Conservation (phyloP, 495 filamentous ascomycete genomes). For the Talaromyces stipitatus region DNA sequence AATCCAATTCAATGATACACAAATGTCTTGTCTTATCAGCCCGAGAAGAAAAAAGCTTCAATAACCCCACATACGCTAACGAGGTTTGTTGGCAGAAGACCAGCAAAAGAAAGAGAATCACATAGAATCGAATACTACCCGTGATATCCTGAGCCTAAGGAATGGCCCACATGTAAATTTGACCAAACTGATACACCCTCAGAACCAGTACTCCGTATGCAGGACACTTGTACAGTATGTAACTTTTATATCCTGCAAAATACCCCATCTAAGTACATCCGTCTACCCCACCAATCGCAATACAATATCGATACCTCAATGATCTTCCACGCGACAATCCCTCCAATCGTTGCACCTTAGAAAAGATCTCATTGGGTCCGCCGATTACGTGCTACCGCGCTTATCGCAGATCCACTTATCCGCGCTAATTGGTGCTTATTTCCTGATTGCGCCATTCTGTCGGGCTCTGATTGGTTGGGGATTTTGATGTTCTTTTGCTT, state of each 20-base stretch:
- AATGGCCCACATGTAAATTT: not conserved
- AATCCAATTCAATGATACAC: not conserved
- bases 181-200: too few species aligned
- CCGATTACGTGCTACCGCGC: not conserved
- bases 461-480: not conserved
- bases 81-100: not conserved
- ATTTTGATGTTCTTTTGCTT: not conserved
- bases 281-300: not conserved
- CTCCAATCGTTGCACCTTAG: not conserved
- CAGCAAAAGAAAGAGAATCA: not conserved
- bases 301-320: not conserved
- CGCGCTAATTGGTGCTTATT: not conserved
- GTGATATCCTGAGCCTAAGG: not conserved
- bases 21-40: not conserved
- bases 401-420: not conserved
- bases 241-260: not conserved
- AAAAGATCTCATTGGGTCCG: not conserved
- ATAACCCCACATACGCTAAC: conserved; percentile 2
- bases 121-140: not conserved
- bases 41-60: not conserved
- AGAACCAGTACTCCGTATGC: too few species aligned
- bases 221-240: too few species aligned
- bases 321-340: not conserved
- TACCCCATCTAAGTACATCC: not conserved
- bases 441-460: not conserved